Base-by-base conservation (phyloP, 345 rosid genomes). In the Salix arbutifolia region DNA sequence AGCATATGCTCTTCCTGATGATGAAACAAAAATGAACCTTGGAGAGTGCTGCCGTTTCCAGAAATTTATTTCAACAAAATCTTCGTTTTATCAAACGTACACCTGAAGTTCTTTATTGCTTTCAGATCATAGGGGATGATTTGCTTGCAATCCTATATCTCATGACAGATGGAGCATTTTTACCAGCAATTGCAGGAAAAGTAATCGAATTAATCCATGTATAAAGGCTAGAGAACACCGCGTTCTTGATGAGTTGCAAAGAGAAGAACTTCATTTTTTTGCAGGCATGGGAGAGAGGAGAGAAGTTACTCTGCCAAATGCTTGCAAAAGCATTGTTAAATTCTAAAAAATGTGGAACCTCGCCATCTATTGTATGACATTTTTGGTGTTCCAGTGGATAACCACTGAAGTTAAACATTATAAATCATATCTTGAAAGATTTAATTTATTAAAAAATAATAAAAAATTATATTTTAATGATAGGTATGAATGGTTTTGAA, bases 251-350 rank as follows among this genome's bases (percentile, higher is more conserved):
- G 98, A 93, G 89, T 70, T 91, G 71, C 91, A 76, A 85, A 88
- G 91, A 83, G 98, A 95, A 86, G 99, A 95, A 64, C 89, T 87
- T 64, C 89, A 91, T 25, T 95, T 95, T n/a, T 85, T 93, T 91
- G 78, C 96, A 89, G 84, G 93, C 99, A 75, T 74, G 93, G 75
- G 98, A 86, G 86, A 89, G 96, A 86, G 99, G 99, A 79, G 98
- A 95, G 80, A 91, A 89, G 80, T 80, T 93, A 72, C 97, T 91
- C 37, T 93, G 89, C 16, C 87, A 90, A 76, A 93, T 88, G 93
- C 86, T 95, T 69, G 80, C 73, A 21, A 87, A 88, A 21, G 97
- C 94, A 28, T 64, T 88, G 67, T 85, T 85, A 72, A 81, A 52
- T 48, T 81, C 88, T 62, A 60, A 38, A 6, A 82, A 87, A 82